These are phyloP conservation scores for Penicillium pulvis DNA, from an alignment of 495 filamentous ascomycete species.

Conservation along the genomic window DNA sequence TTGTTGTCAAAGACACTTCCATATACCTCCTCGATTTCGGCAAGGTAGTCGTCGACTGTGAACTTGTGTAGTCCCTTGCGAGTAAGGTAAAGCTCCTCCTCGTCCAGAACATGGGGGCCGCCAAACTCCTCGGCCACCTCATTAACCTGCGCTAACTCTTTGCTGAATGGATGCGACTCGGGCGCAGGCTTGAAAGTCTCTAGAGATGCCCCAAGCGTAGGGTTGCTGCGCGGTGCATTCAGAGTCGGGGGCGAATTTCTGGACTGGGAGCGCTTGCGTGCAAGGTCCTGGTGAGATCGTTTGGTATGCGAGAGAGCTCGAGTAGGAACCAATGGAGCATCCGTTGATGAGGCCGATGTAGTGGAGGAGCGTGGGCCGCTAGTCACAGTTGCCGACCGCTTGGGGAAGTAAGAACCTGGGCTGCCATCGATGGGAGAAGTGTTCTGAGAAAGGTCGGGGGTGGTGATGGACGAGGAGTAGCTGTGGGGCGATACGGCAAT, in stretches of 20 bases:
- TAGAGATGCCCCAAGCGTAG: conserved; percentile 38
- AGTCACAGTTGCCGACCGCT: conserved; percentile 44
- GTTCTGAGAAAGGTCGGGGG: conserved; percentile 69
- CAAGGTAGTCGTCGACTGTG: conserved; percentile 78
- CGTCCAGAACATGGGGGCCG: conserved; percentile 61
- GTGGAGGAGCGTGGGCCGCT: conserved; percentile 46
- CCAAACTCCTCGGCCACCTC: conserved; percentile 86
- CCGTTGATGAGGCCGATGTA: conserved; percentile 46
- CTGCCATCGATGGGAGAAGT: conserved; percentile 61
- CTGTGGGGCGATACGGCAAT: conserved; percentile 57
- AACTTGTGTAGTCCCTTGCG: conserved; percentile 72
- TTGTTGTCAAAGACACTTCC: conserved; percentile 51
- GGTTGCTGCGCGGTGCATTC: conserved; percentile 34
- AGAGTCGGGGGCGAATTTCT: conserved; percentile 49
- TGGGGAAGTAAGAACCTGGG: conserved; percentile 77
- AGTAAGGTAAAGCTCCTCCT: conserved; percentile 68
- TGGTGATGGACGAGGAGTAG: conserved; percentile 61
- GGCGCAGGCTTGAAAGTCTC: conserved; percentile 44
- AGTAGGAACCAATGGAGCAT: conserved; percentile 68
- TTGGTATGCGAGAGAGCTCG: conserved; percentile 85
- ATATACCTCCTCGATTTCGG: conserved; percentile 75
- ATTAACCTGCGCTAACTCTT: conserved; percentile 54
- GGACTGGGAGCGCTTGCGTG: conserved; percentile 66
- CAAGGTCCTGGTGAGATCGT: conserved; percentile 65
- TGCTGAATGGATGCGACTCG: conserved; percentile 53